Percentiles rank a stretch among this genome's conserved stretches.
Conservation (phyloP, 108 stramenopile species). For the Pseudonitzschia multistriata region DNA sequence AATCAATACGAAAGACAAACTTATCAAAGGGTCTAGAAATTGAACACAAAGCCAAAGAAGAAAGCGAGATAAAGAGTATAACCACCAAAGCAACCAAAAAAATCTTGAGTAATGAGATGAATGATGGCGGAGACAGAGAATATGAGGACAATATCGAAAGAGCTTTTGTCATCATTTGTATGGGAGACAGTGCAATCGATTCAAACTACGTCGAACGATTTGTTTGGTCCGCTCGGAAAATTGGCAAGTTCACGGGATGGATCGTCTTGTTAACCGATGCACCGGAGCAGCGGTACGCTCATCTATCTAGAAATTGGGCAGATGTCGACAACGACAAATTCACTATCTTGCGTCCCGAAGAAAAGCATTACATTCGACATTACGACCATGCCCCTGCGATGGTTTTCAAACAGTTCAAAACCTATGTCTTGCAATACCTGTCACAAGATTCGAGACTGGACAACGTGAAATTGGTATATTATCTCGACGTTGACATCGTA, state of each 20-base stretch:
- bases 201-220: conserved; percentile 20
- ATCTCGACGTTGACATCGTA: conserved; percentile 20
- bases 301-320: neutral
- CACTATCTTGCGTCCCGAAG: conserved; percentile 3
- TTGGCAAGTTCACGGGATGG: conserved; percentile 7
- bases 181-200: conserved; percentile 18
- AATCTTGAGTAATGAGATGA: neutral
- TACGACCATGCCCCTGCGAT: conserved; percentile 2
- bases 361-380: conserved; percentile 4
- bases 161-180: neutral
- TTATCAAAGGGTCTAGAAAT: neutral
- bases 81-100: neutral
- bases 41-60: neutral
- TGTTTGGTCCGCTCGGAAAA: conserved; percentile 19
- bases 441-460: conserved; percentile 10
- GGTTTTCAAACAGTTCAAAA: conserved; percentile 22
- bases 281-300: neutral
- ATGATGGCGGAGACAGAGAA: neutral
- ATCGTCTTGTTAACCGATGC: conserved; percentile 6
- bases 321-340: neutral
- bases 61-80: neutral
- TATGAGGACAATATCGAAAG: neutral
- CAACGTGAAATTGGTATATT: conserved; percentile 14
- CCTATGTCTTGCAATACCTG: conserved; percentile 15
- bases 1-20: neutral